Conservation (phyloP, 345 rosid species). For the Citrus maxima region DNA sequence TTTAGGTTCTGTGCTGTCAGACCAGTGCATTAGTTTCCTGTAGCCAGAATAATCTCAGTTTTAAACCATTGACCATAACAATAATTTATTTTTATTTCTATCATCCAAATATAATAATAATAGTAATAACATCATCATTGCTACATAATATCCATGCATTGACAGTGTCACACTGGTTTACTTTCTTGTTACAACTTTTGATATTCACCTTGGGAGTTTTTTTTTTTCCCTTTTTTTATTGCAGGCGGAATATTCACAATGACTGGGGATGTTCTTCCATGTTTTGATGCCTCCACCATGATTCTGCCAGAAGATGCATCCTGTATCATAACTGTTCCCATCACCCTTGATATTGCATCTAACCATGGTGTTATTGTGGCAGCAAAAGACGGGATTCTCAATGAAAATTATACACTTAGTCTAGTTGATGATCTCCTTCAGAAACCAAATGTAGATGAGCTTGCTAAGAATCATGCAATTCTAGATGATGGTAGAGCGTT, state of each 20-base stretch:
- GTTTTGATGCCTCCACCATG: slow-evolving; percentile 85
- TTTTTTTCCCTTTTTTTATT: not conserved
- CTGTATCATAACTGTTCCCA: slow-evolving; percentile 85
- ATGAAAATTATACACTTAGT: slow-evolving; percentile 42
- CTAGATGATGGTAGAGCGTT: slow-evolving; percentile 86
- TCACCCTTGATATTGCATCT: slow-evolving; percentile 91
- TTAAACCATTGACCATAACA: not conserved
- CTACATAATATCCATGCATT: not conserved
- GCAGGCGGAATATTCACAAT: slow-evolving; percentile 87
- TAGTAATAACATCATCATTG: not conserved
- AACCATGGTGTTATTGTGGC: slow-evolving; percentile 95
- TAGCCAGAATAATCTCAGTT: not conserved
- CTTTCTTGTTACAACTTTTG: not conserved
- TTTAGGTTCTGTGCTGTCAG: not conserved
- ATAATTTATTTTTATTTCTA: not conserved
- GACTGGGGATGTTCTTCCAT: slow-evolving; percentile 99
- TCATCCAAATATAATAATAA: not conserved
- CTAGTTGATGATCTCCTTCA: slow-evolving; percentile 84
- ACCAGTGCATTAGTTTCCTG: not conserved
- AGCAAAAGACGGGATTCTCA: slow-evolving; percentile 42
- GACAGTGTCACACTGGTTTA: not conserved
- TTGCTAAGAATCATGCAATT: slow-evolving; percentile 64
- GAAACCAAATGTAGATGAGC: slow-evolving; percentile 79
- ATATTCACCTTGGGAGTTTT: not conserved
- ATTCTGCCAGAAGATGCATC: slow-evolving; percentile 80